phyloP scores from a whole-genome alignment of 2,329 filamentous ascomycete species.

The Diaporthe caulivora region DNA sequence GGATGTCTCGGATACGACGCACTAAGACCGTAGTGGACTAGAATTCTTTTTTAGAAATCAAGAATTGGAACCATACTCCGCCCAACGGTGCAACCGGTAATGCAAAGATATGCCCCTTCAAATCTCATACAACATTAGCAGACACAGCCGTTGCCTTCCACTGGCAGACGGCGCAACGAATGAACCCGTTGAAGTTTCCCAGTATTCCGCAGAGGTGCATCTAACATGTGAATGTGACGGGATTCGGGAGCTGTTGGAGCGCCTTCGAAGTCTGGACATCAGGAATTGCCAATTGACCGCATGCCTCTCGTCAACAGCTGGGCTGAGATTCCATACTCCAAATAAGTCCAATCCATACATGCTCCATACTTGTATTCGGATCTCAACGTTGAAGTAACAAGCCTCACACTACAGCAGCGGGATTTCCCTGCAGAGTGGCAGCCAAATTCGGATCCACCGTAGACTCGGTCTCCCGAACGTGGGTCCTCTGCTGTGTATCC shows the following conservation, averaged over 20 bases:
- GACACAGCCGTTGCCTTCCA: neutral
- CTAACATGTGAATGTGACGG: neutral
- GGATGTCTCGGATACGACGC: neutral
- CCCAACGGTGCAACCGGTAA: neutral
- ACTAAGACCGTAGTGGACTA: conserved; percentile 8
- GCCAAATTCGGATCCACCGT: neutral
- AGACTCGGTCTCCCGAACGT: neutral
- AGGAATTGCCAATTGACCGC: neutral
- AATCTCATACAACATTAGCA: neutral
- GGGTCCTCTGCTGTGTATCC: conserved; percentile 5
- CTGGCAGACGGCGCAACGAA: neutral
- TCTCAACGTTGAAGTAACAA: neutral
- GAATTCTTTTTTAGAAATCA: neutral
- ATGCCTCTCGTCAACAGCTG: neutral
- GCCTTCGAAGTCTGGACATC: neutral
- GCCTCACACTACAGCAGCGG: neutral
- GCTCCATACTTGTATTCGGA: neutral
- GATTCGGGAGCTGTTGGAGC: neutral
- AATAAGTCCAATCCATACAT: neutral
- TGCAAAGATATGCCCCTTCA: neutral
- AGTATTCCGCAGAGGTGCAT: neutral
- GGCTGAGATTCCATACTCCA: neutral
- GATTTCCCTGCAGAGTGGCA: neutral
- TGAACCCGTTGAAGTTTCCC: no score
- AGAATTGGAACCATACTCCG: neutral